Evolutionary conservation across 805 yeast species (phyloP), one percentile per base, ranked within the genome.

Genomic region (Sugiyamaella valdiviana): DNA sequence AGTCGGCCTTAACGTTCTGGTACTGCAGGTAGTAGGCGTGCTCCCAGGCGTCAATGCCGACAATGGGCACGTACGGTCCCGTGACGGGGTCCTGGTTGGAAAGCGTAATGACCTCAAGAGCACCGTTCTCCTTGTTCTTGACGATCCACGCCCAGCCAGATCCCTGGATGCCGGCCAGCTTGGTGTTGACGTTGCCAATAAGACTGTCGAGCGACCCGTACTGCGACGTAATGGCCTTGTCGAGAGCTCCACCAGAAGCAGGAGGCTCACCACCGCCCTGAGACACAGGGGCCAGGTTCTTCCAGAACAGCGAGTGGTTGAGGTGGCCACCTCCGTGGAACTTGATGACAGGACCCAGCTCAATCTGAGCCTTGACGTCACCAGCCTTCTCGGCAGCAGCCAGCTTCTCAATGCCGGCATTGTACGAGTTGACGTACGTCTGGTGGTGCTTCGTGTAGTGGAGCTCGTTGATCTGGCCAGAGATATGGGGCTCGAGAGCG

Each of bases 11-110:
- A 65, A 83, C 89, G 73, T 88, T 88, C 73, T 85, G 83, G 75
- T 88, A 88, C 70, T 88, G 96, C 69, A 89, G 76, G 77, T 88
- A 88, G 76, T 88, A 88, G 48, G 96, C 96, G 64, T 88, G 96
- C 71, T 88, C 96, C 96, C 96, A 88, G 52, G 95, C 95, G 61
- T 88, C 96, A 64, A 88, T 85, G 47, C 95, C 96, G 49, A 89
- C 76, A 61, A 89, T 70, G 40, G 96, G 95, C 42, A 77, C 72
- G 65, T 79, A 75, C 7, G 78, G 65, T 43, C 86, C 85, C 43
- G 80, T 72, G 37, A 85, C 88, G 15, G 93, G 85, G 69, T 88
- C 96, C 71, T 88, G 96, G 75, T 88, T 88, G 58, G 79, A 73
- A 57, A 86, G 84, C 66, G 85, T 85, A 48, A 86, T 83, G 48